phyloP scores from a whole-genome alignment of 306 rosid genomes.

The Quercus aquifolioides region DNA sequence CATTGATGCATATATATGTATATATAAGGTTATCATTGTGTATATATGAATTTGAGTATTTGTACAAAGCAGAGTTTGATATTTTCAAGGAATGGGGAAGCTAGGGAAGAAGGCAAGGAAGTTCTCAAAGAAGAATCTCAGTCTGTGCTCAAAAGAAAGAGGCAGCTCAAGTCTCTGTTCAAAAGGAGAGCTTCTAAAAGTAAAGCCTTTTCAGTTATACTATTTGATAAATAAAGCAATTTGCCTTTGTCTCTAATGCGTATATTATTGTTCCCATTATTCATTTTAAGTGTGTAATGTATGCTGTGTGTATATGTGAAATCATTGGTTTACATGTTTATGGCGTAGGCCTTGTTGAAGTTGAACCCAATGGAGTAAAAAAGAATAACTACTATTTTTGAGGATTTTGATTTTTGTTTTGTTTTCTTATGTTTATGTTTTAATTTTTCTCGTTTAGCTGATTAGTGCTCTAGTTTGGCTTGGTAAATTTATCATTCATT shows the following conservation, averaged over 20 bases:
- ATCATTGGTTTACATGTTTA: not conserved
- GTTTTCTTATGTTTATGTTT: not conserved
- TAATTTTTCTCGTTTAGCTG: no score
- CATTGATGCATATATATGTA: not conserved
- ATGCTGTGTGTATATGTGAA: not conserved
- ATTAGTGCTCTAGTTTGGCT: not conserved
- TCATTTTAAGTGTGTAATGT: not conserved
- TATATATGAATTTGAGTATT: not conserved
- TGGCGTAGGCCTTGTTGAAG: not conserved
- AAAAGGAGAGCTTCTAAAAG: conserved; percentile 81
- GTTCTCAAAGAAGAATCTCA: conserved; percentile 89
- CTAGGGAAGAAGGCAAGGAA: conserved; percentile 92
- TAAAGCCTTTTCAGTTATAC: conserved; percentile 24
- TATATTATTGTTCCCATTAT: not conserved
- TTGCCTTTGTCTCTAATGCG: not conserved
- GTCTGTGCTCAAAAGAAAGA: conserved; percentile 65
- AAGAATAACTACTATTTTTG: not conserved
- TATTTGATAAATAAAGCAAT: no score
- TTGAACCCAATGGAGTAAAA: not conserved
- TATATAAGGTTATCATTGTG: not conserved
- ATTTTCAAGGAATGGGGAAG: conserved; percentile 59
- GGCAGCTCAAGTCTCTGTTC: conserved; percentile 68
- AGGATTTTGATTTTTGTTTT: not conserved
- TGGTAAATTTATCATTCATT: not conserved
- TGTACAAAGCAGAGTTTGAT: not conserved